Evolutionary conservation across 768 basidiomycete genomes (phyloP).

Genomic region (Pleurotus giganteus): DNA sequence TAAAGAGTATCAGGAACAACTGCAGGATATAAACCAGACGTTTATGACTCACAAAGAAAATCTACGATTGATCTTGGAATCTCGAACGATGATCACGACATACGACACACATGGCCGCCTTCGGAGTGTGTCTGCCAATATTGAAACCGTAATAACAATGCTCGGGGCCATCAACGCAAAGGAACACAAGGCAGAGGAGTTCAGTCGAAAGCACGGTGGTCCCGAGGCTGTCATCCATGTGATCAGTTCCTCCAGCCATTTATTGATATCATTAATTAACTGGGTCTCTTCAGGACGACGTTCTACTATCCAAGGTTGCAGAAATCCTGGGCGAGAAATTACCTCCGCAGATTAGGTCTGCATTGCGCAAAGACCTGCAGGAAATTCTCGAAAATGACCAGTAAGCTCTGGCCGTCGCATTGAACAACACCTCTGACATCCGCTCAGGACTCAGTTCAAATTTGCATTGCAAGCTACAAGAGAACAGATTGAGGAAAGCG

Average conservation of each 20-base stretch:
- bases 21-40: not conserved
- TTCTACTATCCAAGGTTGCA: slow-evolving; percentile 7
- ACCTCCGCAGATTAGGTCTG: slow-evolving; percentile 1
- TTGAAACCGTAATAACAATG: slow-evolving; percentile 1
- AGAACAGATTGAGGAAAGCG: slow-evolving; percentile 14
- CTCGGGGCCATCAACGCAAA: slow-evolving; percentile 5
- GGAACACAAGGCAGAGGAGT: slow-evolving; percentile 8
- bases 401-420: not conserved
- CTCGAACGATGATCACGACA: slow-evolving; percentile 4
- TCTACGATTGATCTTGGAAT: not conserved
- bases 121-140: not conserved
- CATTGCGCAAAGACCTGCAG: slow-evolving; percentile 8
- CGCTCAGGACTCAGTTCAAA: slow-evolving; percentile 16
- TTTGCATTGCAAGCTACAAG: slow-evolving; percentile 15
- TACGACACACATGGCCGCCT: not conserved
- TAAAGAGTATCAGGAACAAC: slow-evolving; percentile 5
- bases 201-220: not conserved
- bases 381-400: slow-evolving; percentile 13
- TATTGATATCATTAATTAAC: not conserved
- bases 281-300: slow-evolving; percentile 1
- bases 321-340: slow-evolving; percentile 8
- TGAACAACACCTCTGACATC: not conserved
- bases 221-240: slow-evolving; percentile 6
- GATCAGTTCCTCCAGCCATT: not conserved
- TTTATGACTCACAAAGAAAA: not conserved